Evolutionary conservation across 1,284 basidiomycete genomes (phyloP).

Genomic region (Golubevia sp.): DNA sequence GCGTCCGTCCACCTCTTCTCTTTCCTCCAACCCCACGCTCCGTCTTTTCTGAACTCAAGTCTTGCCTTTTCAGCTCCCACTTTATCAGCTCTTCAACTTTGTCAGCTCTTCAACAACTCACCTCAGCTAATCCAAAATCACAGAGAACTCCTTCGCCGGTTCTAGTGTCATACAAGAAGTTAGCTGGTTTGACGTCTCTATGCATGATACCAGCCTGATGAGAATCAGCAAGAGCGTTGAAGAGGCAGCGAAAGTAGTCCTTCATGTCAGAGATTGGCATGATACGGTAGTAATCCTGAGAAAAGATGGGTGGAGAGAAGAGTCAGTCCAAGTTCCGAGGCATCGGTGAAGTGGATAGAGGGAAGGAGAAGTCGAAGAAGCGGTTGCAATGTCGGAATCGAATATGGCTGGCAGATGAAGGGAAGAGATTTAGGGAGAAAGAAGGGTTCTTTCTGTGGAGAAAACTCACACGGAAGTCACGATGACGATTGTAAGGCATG

Average conservation of each 20-base stretch:
- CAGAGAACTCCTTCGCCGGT: constrained; percentile 84
- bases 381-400: constrained; percentile 61
- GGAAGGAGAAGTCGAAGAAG: constrained; percentile 54
- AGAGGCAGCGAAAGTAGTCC: constrained; percentile 86
- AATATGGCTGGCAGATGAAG: neutral
- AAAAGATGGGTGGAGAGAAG: constrained; percentile 1
- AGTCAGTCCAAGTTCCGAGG: too few species aligned
- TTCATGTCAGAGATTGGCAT: constrained; percentile 78
- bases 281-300: constrained; percentile 74
- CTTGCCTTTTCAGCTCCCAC: too few species aligned
- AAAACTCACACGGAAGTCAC: constrained; percentile 82
- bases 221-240: constrained; percentile 85
- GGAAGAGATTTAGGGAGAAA: neutral
- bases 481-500: constrained; percentile 90
- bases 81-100: too few species aligned
- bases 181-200: constrained; percentile 97
- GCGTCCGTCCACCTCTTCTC: too few species aligned
- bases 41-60: too few species aligned
- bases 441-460: constrained; percentile 1
- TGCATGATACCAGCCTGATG: constrained; percentile 90
- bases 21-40: too few species aligned
- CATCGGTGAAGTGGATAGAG: too few species aligned
- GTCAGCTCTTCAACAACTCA: constrained; percentile 8
- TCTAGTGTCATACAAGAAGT: constrained; percentile 90
- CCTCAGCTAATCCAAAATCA: constrained; percentile 79